Evolutionary conservation across 768 basidiomycete species (phyloP).

Genomic region (Amanita muscaria): DNA sequence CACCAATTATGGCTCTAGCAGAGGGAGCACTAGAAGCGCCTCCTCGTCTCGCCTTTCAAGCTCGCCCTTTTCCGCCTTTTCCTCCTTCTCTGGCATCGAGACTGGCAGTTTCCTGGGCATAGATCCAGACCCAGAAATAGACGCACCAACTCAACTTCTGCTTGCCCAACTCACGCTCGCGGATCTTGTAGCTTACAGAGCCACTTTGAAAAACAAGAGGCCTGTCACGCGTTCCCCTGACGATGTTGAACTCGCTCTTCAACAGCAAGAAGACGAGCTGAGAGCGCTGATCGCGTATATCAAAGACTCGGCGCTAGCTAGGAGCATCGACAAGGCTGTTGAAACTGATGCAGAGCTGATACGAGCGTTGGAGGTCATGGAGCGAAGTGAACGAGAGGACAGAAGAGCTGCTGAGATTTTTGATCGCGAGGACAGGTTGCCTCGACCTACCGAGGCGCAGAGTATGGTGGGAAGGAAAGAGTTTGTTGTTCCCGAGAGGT

Average conservation of each 20-base stretch:
- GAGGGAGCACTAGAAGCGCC: too few species aligned
- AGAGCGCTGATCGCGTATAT: neutral
- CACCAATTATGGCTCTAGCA: too few species aligned
- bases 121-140: neutral
- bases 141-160: conserved; percentile 1
- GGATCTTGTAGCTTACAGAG: neutral
- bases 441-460: neutral
- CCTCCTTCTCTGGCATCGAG: too few species aligned
- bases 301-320: neutral
- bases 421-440: neutral
- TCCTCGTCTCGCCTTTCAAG: too few species aligned
- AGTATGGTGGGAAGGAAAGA: neutral
- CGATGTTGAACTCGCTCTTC: neutral
- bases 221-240: neutral
- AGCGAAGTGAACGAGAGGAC: conserved; percentile 1
- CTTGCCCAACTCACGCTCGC: conserved; percentile 1
- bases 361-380: neutral
- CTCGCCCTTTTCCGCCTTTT: too few species aligned
- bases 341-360: neutral
- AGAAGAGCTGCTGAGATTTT: conserved; percentile 2
- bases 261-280: conserved; percentile 3
- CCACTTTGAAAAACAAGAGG: neutral
- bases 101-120: too few species aligned
- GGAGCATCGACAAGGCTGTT: conserved; percentile 3
- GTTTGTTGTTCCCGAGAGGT: conserved; percentile 3